phyloP scores from a whole-genome alignment of 192 early-diverging fungal species.

The Coemansia sp. region DNA sequence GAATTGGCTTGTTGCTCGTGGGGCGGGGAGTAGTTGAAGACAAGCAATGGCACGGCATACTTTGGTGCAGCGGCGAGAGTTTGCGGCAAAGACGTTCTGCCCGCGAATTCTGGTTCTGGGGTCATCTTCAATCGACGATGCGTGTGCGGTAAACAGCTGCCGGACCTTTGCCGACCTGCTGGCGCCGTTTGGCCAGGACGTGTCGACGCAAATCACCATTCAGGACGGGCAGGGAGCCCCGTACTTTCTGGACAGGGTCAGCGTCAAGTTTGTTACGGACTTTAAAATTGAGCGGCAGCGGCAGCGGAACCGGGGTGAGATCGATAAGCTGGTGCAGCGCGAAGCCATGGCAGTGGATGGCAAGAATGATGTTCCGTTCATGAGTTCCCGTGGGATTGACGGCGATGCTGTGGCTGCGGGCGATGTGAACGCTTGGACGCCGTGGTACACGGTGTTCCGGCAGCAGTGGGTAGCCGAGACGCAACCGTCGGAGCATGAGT shows the following conservation, averaged over 20 bases:
- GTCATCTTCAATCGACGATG: conserved; percentile 20
- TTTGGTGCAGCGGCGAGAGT: conserved; percentile 40
- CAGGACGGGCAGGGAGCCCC: conserved; percentile 49
- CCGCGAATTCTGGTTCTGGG: conserved; percentile 41
- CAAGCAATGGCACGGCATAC: conserved; percentile 39
- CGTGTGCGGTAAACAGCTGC: conserved; percentile 26
- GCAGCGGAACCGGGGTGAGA: conserved; percentile 8
- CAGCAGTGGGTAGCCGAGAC: conserved; percentile 48
- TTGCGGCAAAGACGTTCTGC: conserved; percentile 44
- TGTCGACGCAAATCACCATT: conserved; percentile 45
- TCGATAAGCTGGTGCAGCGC: conserved; percentile 19
- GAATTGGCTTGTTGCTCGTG: neutral
- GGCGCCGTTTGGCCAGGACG: conserved; percentile 44
- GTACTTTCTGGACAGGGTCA: conserved; percentile 46
- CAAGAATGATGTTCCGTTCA: conserved; percentile 9
- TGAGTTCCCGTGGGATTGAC: conserved; percentile 9
- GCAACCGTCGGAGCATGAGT: conserved; percentile 81
- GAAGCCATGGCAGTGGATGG: conserved; percentile 5
- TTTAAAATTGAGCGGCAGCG: conserved; percentile 21
- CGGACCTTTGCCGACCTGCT: conserved; percentile 41
- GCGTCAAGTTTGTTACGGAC: conserved; percentile 31
- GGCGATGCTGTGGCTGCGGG: conserved; percentile 5
- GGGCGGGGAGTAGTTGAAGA: conserved; percentile 3
- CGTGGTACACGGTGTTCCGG: conserved; percentile 83
- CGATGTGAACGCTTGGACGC: conserved; percentile 47